Evolutionary conservation across 129 eudicot species (phyloP), one percentile per base, ranked within the genome.

Genomic region (Arctium minus): DNA sequence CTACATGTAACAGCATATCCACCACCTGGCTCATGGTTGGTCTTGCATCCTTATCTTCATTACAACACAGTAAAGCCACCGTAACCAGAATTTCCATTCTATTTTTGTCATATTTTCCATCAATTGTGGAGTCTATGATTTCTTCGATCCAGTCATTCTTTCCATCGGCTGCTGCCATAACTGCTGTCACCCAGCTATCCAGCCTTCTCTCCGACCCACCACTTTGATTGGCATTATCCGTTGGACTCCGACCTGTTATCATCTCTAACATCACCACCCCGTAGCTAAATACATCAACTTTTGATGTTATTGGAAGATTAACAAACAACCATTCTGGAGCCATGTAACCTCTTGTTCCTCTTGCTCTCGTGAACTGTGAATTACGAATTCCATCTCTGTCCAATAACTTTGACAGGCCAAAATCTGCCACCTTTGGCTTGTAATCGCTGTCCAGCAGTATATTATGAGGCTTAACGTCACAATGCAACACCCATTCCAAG

Each of bases 11-110:
- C 48, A 85, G 44, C 84, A 84, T 78, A 37, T 88, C 80, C 53
- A 85, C 85, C 44, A 79, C 91, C 71, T 88, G 69, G 8, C 82
- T 85, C 91, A 85, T 85, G 10, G 82, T 88, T 56, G 91, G 91
- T 53, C 91, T 85, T 38, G 82, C 75, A 74, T 82, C 78, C 17
- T 67, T 82, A 40, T 85, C 88, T 71, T 88, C 91, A 62, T 85
- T 80, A 27, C 18, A 86, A 79, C 90, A 85, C 18, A 64, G 60
- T 53, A 85, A 70, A 39, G 86, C 88, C 50, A 81, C 84, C 75
- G 53, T 37, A 33, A 85, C 30, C 32, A 86, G 46, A 68, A n/a
- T 64, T 72, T 42, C 77, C 83, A 88, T 64, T 77, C 3, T 75
- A 22, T 33, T 72, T 60, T 30, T 64, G 56, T 78, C 31, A 30